A percentile compares a stretch with the other conserved stretches of the same genome.
phyloP scores from a whole-genome alignment of 352 stramenopile species.

The Pilasporangium apinafurcum region DNA sequence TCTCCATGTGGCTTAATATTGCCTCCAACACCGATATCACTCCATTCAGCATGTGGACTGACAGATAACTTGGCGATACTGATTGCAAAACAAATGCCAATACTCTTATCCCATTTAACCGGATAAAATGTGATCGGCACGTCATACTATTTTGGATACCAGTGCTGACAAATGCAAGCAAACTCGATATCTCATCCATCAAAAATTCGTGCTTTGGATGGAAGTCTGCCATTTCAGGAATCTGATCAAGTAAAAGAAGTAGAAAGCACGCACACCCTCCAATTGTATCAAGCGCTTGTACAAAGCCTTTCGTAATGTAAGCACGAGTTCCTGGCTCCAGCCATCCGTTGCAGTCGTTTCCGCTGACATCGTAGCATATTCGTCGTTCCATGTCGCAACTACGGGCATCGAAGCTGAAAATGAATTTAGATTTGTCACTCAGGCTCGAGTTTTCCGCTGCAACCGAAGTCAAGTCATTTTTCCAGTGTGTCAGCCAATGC shows the following conservation, averaged over 20 bases:
- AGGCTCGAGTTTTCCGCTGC: conserved; percentile 57
- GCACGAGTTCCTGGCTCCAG: conserved; percentile 63
- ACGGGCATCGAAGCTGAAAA: conserved; percentile 74
- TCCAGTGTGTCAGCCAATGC: conserved; percentile 76
- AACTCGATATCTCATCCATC: conserved; percentile 57
- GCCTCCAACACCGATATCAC: conserved; percentile 59
- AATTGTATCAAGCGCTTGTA: conserved; percentile 55
- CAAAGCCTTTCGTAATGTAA: conserved; percentile 54
- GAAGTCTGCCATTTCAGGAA: conserved; percentile 73
- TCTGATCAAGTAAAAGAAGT: conserved; percentile 65
- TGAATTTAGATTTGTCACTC: conserved; percentile 72
- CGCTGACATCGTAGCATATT: conserved; percentile 68
- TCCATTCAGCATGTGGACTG: conserved; percentile 43
- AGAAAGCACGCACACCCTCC: conserved; percentile 70
- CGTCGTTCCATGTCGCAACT: conserved; percentile 49
- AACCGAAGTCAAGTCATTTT: conserved; percentile 48
- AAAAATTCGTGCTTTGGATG: conserved; percentile 62
- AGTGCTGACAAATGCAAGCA: conserved; percentile 53
- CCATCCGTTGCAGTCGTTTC: conserved; percentile 66
- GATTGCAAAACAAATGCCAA: conserved; percentile 71
- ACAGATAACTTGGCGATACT: conserved; percentile 70
- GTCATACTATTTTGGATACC: conserved; percentile 49
- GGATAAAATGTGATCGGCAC: conserved; percentile 70
- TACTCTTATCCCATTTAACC: conserved; percentile 62
- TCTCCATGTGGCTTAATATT: conserved; percentile 31